Conservation (phyloP, 2,329 filamentous ascomycete genomes). For the Bisporella sp. region DNA sequence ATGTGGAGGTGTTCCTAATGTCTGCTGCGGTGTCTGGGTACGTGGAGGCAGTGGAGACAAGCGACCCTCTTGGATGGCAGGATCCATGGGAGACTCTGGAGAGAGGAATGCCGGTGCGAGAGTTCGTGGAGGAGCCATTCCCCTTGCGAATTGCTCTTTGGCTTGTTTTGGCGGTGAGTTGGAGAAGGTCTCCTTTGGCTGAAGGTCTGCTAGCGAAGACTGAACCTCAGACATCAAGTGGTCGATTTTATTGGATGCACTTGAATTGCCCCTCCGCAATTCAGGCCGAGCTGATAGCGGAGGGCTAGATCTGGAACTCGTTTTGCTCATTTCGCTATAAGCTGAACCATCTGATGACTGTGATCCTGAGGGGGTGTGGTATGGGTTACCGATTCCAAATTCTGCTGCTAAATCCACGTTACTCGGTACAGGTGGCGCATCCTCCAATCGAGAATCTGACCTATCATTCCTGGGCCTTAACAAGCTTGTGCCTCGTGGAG, state of each 20-base stretch:
- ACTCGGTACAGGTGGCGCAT: constrained; percentile 19
- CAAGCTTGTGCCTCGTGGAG: constrained; percentile 24
- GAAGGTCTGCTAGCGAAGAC: constrained; percentile 38
- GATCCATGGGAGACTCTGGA: constrained; percentile 41
- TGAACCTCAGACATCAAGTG: constrained; percentile 50
- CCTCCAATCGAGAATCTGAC: constrained; percentile 10
- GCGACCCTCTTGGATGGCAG: constrained; percentile 34
- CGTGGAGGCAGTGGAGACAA: constrained; percentile 24
- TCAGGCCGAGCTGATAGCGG: constrained; percentile 33
- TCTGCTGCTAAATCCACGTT: constrained; percentile 49
- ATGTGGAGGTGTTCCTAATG: no score
- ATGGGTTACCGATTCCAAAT: constrained; percentile 55
- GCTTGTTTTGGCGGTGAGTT: constrained; percentile 20
- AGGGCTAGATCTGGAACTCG: constrained; percentile 56
- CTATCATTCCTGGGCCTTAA: constrained; percentile 16
- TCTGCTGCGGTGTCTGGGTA: no score
- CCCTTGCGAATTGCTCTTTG: constrained; percentile 11
- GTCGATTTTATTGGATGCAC: constrained; percentile 35
- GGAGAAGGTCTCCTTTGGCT: constrained; percentile 26
- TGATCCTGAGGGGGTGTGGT: constrained; percentile 58
- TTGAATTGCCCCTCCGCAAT: constrained; percentile 32
- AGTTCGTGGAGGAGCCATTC: constrained; percentile 8
- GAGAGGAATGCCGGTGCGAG: constrained; percentile 12
- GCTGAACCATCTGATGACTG: constrained; percentile 58
- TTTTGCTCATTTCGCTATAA: constrained; percentile 49